Conservation (phyloP, 768 basidiomycete genomes). For the Amanita rimosa region DNA sequence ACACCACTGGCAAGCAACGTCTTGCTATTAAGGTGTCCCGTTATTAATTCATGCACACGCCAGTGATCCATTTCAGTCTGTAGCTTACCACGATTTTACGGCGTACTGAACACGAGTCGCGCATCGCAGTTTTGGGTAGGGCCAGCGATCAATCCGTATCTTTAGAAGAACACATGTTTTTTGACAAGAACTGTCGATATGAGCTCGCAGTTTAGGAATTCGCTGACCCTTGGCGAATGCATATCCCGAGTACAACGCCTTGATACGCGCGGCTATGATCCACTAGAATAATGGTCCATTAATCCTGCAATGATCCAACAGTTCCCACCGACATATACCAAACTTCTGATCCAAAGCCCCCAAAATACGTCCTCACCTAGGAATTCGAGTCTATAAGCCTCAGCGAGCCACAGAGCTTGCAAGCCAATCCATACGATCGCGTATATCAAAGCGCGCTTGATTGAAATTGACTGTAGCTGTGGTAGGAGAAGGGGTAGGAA, state of each 20-base stretch:
- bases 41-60: no score
- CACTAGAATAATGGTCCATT: constrained; percentile 24
- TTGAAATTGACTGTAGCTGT: constrained; percentile 37
- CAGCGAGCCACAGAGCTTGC: constrained; percentile 85
- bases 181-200: no score
- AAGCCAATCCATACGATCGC: constrained; percentile 58
- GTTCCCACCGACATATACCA: constrained; percentile 68
- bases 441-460: constrained; percentile 26
- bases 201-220: no score
- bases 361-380: constrained; percentile 65
- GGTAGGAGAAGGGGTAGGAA: constrained; percentile 79
- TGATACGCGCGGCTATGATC: not conserved
- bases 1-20: not conserved
- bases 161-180: no score
- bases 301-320: constrained; percentile 68
- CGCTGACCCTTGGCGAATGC: no score
- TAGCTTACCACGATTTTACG: no score
- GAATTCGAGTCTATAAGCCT: constrained; percentile 89
- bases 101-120: no score
- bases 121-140: no score
- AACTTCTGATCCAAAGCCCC: constrained; percentile 66
- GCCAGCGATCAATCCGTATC: no score
- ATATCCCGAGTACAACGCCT: no score
- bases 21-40: no score
- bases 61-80: no score